Conservation (phyloP, 2,329 filamentous ascomycete species). For the Stachybotrys elegans region DNA sequence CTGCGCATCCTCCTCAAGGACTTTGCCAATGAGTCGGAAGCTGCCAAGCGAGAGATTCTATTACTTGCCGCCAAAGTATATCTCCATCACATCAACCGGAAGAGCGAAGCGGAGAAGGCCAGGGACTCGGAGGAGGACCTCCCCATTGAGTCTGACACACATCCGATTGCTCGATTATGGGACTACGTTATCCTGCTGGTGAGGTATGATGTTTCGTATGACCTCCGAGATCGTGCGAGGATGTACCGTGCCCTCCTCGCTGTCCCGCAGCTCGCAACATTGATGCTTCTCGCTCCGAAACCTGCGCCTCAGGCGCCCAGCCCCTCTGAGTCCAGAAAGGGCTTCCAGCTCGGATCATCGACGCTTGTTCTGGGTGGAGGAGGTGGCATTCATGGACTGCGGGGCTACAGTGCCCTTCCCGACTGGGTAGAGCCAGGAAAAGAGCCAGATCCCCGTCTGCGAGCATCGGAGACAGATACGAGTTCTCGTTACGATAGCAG, state of each 20-base stretch:
- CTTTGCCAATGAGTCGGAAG: slow-evolving; percentile 78
- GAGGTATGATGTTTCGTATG: slow-evolving; percentile 91
- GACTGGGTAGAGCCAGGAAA: slow-evolving; percentile 77
- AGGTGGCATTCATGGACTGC: slow-evolving; percentile 66
- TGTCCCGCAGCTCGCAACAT: slow-evolving; percentile 79
- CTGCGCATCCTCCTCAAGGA: slow-evolving; percentile 80
- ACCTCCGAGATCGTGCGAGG: slow-evolving; percentile 84
- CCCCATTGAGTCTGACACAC: slow-evolving; percentile 30
- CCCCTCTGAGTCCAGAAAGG: slow-evolving; percentile 77
- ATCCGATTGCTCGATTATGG: slow-evolving; percentile 76
- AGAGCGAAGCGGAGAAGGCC: slow-evolving; percentile 37
- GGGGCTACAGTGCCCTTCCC: slow-evolving; percentile 74
- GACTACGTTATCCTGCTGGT: slow-evolving; percentile 79
- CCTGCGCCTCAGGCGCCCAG: slow-evolving; percentile 87
- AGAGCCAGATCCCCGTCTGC: slow-evolving; percentile 71
- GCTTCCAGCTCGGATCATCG: slow-evolving; percentile 75
- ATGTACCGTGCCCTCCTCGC: slow-evolving; percentile 81
- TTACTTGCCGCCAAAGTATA: slow-evolving; percentile 96
- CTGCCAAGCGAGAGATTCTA: slow-evolving; percentile 86
- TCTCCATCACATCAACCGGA: slow-evolving; percentile 74
- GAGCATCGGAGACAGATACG: slow-evolving; percentile 50
- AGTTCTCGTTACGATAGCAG: slow-evolving; percentile 24
- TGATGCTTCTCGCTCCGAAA: slow-evolving; percentile 90
- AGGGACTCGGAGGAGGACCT: slow-evolving; percentile 26
- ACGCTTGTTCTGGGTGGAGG: slow-evolving; percentile 79